A percentile compares a stretch with the other conserved stretches of the same genome.
These are phyloP conservation scores for Heliocybe sulcata DNA, from an alignment of 1,284 basidiomycete species.

Conservation along the genomic window DNA sequence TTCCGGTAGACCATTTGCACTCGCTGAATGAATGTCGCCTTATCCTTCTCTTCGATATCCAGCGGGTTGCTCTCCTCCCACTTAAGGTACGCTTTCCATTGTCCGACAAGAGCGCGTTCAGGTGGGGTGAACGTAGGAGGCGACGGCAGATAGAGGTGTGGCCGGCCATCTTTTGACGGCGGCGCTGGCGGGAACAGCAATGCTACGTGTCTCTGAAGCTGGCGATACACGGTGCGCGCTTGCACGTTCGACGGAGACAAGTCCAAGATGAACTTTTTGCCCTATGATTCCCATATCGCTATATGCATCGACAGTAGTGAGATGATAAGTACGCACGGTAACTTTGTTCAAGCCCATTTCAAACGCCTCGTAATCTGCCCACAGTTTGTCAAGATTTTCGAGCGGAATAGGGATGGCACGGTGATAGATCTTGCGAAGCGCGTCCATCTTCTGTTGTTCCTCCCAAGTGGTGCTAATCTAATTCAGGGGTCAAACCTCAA, in stretches of 20 bases:
- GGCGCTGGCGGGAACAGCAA: conserved; percentile 52
- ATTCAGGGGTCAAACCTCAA: conserved; percentile 5
- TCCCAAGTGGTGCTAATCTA: conserved; percentile 39
- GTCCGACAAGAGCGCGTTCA: conserved; percentile 71
- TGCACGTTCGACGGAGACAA: conserved; percentile 88
- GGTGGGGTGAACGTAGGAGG: conserved; percentile 66
- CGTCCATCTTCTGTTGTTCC: conserved; percentile 93
- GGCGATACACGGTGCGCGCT: conserved; percentile 82
- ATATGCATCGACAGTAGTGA: background rate
- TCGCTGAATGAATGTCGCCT: conserved; percentile 56
- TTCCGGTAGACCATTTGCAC: conserved; percentile 84
- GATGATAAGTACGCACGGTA: conserved; percentile 42
- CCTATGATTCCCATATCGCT: conserved; percentile 30
- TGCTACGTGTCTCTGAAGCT: conserved; percentile 70
- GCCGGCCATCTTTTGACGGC: conserved; percentile 28
- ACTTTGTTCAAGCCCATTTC: conserved; percentile 89
- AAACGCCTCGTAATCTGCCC: conserved; percentile 94
- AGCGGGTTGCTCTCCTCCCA: conserved; percentile 97
- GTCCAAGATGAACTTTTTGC: conserved; percentile 91
- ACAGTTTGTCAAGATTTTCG: conserved; percentile 88
- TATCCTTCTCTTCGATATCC: conserved; percentile 85
- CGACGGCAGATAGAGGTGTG: conserved; percentile 59
- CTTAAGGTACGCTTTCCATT: conserved; percentile 90
- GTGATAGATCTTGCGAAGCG: conserved; percentile 87
- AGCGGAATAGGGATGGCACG: conserved; percentile 91